Conservation (phyloP, 768 basidiomycete species). For the Heimioporus sp. region DNA sequence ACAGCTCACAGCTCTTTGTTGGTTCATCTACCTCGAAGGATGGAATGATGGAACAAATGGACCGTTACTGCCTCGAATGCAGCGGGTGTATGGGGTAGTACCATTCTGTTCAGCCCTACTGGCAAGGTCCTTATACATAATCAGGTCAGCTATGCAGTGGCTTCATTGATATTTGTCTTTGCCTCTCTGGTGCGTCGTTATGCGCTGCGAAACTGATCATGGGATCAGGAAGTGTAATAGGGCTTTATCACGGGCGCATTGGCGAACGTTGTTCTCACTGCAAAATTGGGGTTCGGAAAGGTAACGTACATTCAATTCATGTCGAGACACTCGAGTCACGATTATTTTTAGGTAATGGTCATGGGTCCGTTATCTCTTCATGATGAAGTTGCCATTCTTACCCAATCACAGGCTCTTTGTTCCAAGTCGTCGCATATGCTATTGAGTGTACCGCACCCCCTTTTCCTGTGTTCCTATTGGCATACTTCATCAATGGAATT, state of each 20-base stretch:
- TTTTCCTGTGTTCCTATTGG: conserved; percentile 60
- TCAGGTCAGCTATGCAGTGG: conserved; percentile 38
- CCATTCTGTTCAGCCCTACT: too few relatives aligned
- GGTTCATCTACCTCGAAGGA: conserved; percentile 33
- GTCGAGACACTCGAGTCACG: too few relatives aligned
- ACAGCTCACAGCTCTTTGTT: conserved; percentile 36
- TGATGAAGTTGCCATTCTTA: too few relatives aligned
- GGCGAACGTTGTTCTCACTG: conserved; percentile 26
- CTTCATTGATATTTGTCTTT: conserved; percentile 43
- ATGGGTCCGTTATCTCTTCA: too few relatives aligned
- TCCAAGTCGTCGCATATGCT: conserved; percentile 52
- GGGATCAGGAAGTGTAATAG: conserved; percentile 8
- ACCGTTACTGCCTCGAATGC: conserved; percentile 38
- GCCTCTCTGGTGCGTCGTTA: conserved; percentile 31
- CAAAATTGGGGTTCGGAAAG: conserved; percentile 35
- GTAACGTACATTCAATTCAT: conserved; percentile 5
- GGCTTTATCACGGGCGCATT: conserved; percentile 34
- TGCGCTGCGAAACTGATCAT: not conserved
- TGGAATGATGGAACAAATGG: conserved; percentile 42
- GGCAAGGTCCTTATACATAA: too few relatives aligned
- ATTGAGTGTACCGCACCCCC: conserved; percentile 57
- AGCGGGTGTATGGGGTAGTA: conserved; percentile 35
- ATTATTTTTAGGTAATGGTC: too few relatives aligned
- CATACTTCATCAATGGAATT: conserved; percentile 46
- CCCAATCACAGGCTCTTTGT: conserved; percentile 41